Percentiles rank a stretch among this genome's conserved stretches.
Conservation (phyloP, 1,139 yeast species). For the Candida tropicalis region DNA sequence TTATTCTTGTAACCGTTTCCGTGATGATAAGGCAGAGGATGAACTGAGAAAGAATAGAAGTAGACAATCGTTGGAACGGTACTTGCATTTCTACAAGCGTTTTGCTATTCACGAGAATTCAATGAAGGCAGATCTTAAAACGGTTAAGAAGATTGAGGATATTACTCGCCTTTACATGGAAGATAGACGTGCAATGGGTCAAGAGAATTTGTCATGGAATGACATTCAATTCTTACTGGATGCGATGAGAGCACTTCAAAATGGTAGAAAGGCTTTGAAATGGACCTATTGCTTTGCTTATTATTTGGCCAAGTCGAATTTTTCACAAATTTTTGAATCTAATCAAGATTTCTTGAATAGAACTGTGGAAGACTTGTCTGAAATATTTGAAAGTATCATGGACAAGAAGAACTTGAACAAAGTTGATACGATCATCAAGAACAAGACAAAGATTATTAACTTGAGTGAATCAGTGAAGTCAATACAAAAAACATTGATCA, state of each 20-base stretch:
- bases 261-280: constrained; percentile 76
- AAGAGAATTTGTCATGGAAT: constrained; percentile 69
- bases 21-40: constrained; percentile 28
- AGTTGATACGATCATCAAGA: constrained; percentile 42
- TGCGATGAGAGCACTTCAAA: constrained; percentile 63
- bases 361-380: constrained; percentile 80
- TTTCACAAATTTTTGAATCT: constrained; percentile 67
- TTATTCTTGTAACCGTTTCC: constrained; percentile 69
- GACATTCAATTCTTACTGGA: constrained; percentile 85
- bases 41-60: constrained; percentile 35
- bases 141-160: constrained; percentile 63
- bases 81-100: constrained; percentile 75
- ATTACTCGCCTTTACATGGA: constrained; percentile 64
- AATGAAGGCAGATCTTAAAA: constrained; percentile 67
- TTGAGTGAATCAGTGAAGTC: constrained; percentile 47
- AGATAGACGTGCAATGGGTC: constrained; percentile 27
- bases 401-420: constrained; percentile 40
- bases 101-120: constrained; percentile 81
- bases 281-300: constrained; percentile 91
- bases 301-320: constrained; percentile 55
- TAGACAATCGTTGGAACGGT: constrained; percentile 57
- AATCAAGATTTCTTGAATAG: constrained; percentile 71
- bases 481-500: constrained; percentile 52
- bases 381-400: constrained; percentile 62
- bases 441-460: constrained; percentile 53